These are phyloP conservation scores for Botrytis fragariae DNA, from an alignment of 2,329 filamentous ascomycete species.

Conservation along the genomic window DNA sequence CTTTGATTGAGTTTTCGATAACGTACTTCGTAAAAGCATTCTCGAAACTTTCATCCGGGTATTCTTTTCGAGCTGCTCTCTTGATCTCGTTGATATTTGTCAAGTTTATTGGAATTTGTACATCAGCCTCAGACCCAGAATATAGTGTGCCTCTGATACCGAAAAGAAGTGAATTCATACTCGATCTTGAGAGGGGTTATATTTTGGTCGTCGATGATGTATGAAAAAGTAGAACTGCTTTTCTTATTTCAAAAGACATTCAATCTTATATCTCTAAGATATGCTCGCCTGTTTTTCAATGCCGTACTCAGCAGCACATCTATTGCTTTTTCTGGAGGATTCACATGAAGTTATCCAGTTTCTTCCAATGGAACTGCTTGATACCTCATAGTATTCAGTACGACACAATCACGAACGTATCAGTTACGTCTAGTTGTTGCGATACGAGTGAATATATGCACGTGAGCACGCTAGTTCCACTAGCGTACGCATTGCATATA, in stretches of 20 bases:
- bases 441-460: accelerated
- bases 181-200: neutral
- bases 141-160: accelerated
- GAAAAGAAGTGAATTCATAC: neutral
- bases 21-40: neutral
- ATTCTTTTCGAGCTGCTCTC: neutral
- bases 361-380: neutral
- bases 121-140: neutral
- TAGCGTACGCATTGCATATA: too few relatives aligned
- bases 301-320: neutral
- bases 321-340: neutral
- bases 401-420: neutral
- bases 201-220: neutral
- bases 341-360: neutral
- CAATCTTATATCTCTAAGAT: neutral
- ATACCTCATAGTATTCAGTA: neutral
- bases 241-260: too few relatives aligned
- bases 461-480: accelerated
- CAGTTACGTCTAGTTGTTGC: too few relatives aligned
- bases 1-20: neutral
- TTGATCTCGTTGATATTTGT: neutral
- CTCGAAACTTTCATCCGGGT: neutral
- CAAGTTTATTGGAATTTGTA: accelerated
- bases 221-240: neutral
- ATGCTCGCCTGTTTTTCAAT: neutral